Percentiles rank a stretch among this genome's conserved stretches.
Evolutionary conservation across 2,329 filamentous ascomycete species (phyloP).

Genomic region (Calonectria fujianensis): DNA sequence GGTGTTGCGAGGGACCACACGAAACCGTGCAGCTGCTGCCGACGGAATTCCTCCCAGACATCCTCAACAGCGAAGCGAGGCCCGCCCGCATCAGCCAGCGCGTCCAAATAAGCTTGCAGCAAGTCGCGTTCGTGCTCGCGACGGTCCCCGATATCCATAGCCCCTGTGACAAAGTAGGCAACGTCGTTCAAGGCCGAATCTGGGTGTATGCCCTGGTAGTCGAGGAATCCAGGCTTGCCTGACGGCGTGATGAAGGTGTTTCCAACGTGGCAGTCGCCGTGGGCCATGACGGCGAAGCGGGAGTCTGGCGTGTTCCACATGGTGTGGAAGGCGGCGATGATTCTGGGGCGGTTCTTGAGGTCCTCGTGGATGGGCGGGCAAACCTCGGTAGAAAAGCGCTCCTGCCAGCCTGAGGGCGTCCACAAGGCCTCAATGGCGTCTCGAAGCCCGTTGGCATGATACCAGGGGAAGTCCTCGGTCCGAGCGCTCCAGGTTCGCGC

Average conservation of each 20-base stretch:
- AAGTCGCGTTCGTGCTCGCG: slow-evolving; percentile 33
- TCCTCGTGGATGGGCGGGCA: slow-evolving; percentile 26
- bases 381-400: slow-evolving; percentile 24
- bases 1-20: slow-evolving; percentile 39
- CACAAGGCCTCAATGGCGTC: slow-evolving; percentile 17
- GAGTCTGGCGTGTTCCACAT: slow-evolving; percentile 24
- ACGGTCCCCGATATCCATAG: slow-evolving; percentile 32
- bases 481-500: slow-evolving; percentile 34
- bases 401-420: slow-evolving; percentile 15
- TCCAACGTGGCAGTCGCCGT: slow-evolving; percentile 34
- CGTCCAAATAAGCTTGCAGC: slow-evolving; percentile 37
- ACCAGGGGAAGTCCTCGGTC: slow-evolving; percentile 11
- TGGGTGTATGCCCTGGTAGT: slow-evolving; percentile 38
- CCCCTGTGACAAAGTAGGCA: slow-evolving; percentile 28
- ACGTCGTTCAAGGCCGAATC: slow-evolving; percentile 40
- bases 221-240: slow-evolving; percentile 41
- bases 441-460: neutral
- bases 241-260: slow-evolving; percentile 31
- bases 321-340: slow-evolving; percentile 11
- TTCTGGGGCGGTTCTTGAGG: neutral
- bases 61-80: neutral
- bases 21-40: slow-evolving; percentile 42
- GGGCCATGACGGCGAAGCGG: slow-evolving; percentile 32
- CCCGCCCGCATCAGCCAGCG: slow-evolving; percentile 11
- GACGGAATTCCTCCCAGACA: slow-evolving; percentile 41